Evolutionary conservation across 2,329 filamentous ascomycete genomes (phyloP).

Genomic region (Colletotrichum camelliae): DNA sequence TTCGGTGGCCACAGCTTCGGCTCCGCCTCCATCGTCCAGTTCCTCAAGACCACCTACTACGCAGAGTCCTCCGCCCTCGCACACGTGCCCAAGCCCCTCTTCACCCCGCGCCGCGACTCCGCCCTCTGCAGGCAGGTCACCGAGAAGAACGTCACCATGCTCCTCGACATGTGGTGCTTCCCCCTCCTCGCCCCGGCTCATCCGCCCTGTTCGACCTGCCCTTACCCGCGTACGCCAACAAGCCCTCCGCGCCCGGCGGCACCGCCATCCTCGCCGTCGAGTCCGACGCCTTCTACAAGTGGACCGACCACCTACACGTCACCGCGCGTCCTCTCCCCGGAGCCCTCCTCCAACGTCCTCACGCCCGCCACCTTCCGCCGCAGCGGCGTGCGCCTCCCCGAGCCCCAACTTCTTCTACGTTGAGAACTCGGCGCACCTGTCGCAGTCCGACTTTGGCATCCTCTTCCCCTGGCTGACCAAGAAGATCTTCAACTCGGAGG

Average conservation of each 20-base stretch:
- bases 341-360: conserved; percentile 50
- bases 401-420: conserved; percentile 80
- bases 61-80: conserved; percentile 51
- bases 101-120: conserved; percentile 60
- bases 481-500: conserved; percentile 60
- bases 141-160: conserved; percentile 65
- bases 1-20: conserved; percentile 87
- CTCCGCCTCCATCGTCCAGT: conserved; percentile 74
- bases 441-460: conserved; percentile 83
- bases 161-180: conserved; percentile 84
- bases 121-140: conserved; percentile 71
- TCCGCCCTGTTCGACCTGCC: conserved; percentile 73
- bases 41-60: conserved; percentile 82
- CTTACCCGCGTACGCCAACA: conserved; percentile 69
- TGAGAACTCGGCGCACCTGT: conserved; percentile 76
- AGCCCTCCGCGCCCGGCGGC: conserved; percentile 56
- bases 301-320: conserved; percentile 73
- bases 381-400: conserved; percentile 45
- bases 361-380: conserved; percentile 44
- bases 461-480: conserved; percentile 76
- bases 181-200: conserved; percentile 69
- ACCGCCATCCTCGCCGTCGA: conserved; percentile 71
- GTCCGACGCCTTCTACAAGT: conserved; percentile 80
- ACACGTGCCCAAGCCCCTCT: conserved; percentile 62
- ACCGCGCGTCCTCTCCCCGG: conserved; percentile 70